Percentiles rank a stretch among this genome's conserved stretches.
phyloP scores from a whole-genome alignment of 495 filamentous ascomycete genomes.

The Lepidopterella palustris region DNA sequence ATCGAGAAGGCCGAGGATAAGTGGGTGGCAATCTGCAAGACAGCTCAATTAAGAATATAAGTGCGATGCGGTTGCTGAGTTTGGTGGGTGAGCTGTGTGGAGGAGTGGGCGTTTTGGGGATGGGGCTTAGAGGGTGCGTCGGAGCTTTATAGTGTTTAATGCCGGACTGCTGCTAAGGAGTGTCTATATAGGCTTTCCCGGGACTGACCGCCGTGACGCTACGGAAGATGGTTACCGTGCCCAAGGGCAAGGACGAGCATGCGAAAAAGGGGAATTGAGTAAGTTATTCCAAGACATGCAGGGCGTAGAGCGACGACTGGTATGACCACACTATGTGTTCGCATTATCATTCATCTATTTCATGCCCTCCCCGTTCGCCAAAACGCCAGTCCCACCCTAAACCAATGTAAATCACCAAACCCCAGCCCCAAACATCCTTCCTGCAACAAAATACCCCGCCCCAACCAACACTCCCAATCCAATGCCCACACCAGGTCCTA shows the following conservation, averaged over 20 bases:
- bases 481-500: neutral
- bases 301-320: too few relatives aligned
- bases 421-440: neutral
- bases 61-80: constrained; percentile 35
- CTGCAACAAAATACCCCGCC: neutral
- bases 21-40: constrained; percentile 51
- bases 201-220: constrained; percentile 51
- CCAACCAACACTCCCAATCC: neutral
- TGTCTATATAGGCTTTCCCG: constrained; percentile 44
- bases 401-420: neutral
- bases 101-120: constrained; percentile 36
- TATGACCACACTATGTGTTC: neutral
- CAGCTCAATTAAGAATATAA: constrained; percentile 33
- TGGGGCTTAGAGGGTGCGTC: constrained; percentile 38
- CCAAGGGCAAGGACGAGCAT: constrained; percentile 52
- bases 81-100: constrained; percentile 39
- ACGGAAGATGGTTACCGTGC: constrained; percentile 50
- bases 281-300: too few relatives aligned
- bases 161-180: constrained; percentile 12
- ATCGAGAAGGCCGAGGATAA: constrained; percentile 51
- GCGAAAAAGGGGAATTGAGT: constrained; percentile 19
- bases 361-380: neutral
- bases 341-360: neutral
- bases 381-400: neutral
- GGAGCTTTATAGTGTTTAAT: constrained; percentile 30